These are phyloP conservation scores for Lactuca sativa DNA, from an alignment of 129 eudicot species.

Conservation along the genomic window DNA sequence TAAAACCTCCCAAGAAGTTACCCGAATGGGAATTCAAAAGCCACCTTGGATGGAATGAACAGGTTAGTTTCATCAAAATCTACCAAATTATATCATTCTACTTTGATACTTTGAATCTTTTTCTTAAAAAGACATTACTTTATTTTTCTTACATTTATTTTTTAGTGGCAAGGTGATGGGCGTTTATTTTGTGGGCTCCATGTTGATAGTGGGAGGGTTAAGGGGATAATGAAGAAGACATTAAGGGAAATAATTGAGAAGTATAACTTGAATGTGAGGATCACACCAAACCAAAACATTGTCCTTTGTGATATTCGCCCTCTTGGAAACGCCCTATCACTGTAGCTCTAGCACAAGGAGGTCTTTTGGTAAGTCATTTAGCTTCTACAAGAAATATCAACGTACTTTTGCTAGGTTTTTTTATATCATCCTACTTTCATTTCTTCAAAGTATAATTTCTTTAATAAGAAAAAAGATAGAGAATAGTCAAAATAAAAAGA, in stretches of 20 bases:
- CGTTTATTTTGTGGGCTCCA: constrained; percentile 91
- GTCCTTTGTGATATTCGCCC: constrained; percentile 78
- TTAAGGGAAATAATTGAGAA: constrained; percentile 86
- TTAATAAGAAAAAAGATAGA: no score
- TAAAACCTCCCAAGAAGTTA: constrained; percentile 73
- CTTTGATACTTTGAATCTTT: no score
- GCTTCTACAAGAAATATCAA: neutral
- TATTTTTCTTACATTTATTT: neutral
- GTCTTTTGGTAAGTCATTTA: constrained; percentile 65
- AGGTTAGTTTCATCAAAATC: constrained; percentile 46
- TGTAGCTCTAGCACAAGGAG: constrained; percentile 89
- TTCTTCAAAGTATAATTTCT: no score
- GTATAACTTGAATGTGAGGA: constrained; percentile 83
- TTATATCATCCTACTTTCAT: no score
- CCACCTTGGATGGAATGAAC: constrained; percentile 95
- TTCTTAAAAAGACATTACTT: no score
- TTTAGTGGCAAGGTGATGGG: constrained; percentile 78
- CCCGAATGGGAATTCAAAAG: constrained; percentile 99
- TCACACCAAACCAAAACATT: constrained; percentile 91
- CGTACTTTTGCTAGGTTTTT: neutral
- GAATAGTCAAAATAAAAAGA: neutral
- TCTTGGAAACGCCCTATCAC: constrained; percentile 88
- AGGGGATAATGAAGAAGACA: constrained; percentile 76
- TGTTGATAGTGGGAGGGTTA: constrained; percentile 86
- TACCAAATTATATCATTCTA: neutral